These are phyloP conservation scores for Conidiobolus incongruus DNA, from an alignment of 371 early-diverging fungal species.

Conservation along the genomic window DNA sequence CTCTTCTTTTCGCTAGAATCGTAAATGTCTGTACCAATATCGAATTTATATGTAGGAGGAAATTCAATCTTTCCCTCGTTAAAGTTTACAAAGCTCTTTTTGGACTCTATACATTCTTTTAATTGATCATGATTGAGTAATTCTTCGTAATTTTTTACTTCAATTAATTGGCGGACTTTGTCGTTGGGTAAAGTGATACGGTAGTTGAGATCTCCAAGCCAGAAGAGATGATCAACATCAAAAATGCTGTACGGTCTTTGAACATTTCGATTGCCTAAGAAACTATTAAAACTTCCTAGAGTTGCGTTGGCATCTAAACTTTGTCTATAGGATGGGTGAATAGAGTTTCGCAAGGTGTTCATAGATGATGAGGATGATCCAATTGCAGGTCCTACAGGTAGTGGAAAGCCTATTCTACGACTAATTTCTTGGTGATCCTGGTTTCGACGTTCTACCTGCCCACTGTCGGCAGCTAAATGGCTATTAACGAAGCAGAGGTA, in stretches of 20 bases:
- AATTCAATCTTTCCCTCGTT: conserved; percentile 60
- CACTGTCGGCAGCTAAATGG: conserved; percentile 74
- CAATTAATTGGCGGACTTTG: conserved; percentile 11
- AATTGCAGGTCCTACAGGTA: conserved; percentile 4
- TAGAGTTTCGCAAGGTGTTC: conserved; percentile 63
- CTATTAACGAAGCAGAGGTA: conserved; percentile 72
- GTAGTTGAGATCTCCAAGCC: conserved; percentile 85
- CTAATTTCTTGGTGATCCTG: conserved; percentile 3
- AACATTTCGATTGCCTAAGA: no score
- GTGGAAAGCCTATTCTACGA: neutral
- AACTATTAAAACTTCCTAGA: no score
- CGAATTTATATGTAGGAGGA: conserved; percentile 85
- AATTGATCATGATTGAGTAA: conserved; percentile 8
- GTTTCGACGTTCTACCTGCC: neutral
- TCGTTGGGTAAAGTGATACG: conserved; percentile 17
- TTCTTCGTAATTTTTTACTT: conserved; percentile 14
- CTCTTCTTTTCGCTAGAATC: conserved; percentile 76
- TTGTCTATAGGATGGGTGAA: no score
- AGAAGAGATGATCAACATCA: conserved; percentile 54
- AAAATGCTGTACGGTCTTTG: no score
- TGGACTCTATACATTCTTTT: conserved; percentile 26
- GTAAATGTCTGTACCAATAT: conserved; percentile 57
- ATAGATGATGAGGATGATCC: conserved; percentile 42
- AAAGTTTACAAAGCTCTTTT: conserved; percentile 52
- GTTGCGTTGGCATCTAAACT: no score